A percentile compares a stretch with the other conserved stretches of the same genome.
phyloP scores from a whole-genome alignment of 352 stramenopile genomes.

The Phytophthora chlamydospora region DNA sequence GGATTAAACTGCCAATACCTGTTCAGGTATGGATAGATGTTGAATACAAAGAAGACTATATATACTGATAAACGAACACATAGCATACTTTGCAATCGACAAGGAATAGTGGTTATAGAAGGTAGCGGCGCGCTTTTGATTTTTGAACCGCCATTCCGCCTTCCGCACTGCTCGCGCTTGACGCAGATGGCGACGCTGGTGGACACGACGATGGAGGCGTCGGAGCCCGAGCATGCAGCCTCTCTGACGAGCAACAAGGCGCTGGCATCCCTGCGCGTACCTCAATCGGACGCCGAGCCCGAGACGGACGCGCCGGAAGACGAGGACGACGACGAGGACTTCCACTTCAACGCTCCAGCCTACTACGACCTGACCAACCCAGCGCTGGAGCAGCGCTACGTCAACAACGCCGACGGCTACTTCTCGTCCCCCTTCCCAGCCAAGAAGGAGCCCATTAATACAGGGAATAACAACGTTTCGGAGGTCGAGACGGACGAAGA shows the following conservation, averaged over 20 bases:
- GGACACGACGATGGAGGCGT: constrained; percentile 51
- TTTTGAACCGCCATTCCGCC: constrained; percentile 27
- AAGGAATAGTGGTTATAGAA: no score
- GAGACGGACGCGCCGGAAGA: constrained; percentile 33
- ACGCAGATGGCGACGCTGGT: constrained; percentile 37
- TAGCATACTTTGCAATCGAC: no score
- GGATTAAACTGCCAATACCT: neutral
- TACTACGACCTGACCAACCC: constrained; percentile 88
- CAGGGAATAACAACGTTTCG: constrained; percentile 14
- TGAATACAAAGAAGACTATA: neutral
- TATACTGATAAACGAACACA: neutral
- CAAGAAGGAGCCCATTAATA: constrained; percentile 10
- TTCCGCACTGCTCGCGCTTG: neutral
- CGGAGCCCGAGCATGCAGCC: constrained; percentile 21
- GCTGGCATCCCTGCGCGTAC: constrained; percentile 9
- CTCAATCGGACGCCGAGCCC: constrained; percentile 36
- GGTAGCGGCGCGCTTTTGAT: constrained; percentile 17
- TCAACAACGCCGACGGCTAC: constrained; percentile 89
- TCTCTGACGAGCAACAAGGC: constrained; percentile 1
- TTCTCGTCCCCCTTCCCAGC: constrained; percentile 53
- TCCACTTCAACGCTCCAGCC: constrained; percentile 77
- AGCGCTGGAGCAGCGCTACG: constrained; percentile 70
- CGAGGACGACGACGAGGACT: constrained; percentile 65
- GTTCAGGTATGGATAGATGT: neutral
- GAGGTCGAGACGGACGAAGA: constrained; percentile 42